Percentiles rank a stretch among this genome's conserved stretches.
Conservation (phyloP, 768 basidiomycete genomes). For the Imleria badia region DNA sequence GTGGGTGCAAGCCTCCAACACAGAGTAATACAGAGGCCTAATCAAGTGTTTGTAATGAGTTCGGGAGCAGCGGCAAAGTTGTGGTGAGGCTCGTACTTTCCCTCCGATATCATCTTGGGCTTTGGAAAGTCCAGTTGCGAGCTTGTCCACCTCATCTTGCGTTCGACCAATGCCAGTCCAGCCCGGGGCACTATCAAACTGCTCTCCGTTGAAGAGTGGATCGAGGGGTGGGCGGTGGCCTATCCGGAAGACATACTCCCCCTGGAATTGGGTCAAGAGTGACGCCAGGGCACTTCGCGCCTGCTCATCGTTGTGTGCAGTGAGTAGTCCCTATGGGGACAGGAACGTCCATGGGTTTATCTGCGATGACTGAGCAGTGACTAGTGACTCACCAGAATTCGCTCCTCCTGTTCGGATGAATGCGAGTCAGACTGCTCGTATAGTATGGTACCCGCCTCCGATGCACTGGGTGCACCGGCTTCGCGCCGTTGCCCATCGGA, state of each 20-base stretch:
- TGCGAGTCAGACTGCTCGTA: not conserved
- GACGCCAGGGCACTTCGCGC: conserved; percentile 67
- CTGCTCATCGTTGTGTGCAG: conserved; percentile 43
- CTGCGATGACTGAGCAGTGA: not conserved
- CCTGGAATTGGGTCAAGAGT: conserved; percentile 63
- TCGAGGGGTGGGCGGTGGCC: conserved; percentile 63
- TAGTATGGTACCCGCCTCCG: not conserved
- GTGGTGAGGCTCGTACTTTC: conserved; percentile 48
- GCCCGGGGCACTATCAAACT: conserved; percentile 41
- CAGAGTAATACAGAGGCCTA: conserved; percentile 62
- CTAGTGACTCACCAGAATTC: conserved; percentile 13
- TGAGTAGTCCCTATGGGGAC: conserved; percentile 41
- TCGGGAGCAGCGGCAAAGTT: not conserved
- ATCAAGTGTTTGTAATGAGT: not conserved
- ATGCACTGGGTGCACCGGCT: conserved; percentile 23
- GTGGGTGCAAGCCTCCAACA: conserved; percentile 45
- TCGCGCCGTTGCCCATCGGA: conserved; percentile 48
- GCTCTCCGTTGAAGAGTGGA: conserved; percentile 54
- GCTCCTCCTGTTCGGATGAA: conserved; percentile 18
- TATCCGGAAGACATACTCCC: conserved; percentile 75
- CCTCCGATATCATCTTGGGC: conserved; percentile 77
- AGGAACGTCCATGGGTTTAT: not conserved
- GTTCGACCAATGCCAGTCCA: conserved; percentile 57
- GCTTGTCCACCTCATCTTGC: conserved; percentile 48
- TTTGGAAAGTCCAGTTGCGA: conserved; percentile 44